Conservation (phyloP, 129 eudicot species). For the Flaveria brownii region DNA sequence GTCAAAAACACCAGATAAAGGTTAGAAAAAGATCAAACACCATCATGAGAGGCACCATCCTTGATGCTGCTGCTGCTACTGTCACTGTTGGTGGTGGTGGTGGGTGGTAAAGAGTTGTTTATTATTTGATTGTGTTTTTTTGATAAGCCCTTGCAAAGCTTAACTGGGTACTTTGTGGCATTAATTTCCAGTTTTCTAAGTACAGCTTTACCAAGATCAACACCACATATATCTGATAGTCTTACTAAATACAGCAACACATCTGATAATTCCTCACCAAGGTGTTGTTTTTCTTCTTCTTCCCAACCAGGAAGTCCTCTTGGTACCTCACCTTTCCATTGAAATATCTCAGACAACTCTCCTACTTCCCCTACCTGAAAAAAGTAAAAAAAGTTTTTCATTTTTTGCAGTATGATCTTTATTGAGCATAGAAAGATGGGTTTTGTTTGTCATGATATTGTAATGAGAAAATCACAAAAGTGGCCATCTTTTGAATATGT, state of each 20-base stretch:
- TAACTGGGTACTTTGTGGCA: constrained; percentile 69
- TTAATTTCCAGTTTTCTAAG: constrained; percentile 66
- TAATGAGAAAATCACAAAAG: background rate
- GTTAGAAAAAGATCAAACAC: constrained; percentile 29
- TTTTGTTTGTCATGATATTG: background rate
- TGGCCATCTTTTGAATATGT: background rate
- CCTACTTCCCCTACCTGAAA: constrained; percentile 51
- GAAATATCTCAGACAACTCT: constrained; percentile 82
- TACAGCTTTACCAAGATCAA: constrained; percentile 82
- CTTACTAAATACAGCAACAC: constrained; percentile 69
- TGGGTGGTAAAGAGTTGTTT: constrained; percentile 9
- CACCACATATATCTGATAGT: constrained; percentile 69
- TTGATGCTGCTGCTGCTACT: constrained; percentile 18
- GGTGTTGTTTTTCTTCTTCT: constrained; percentile 62
- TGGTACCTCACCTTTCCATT: constrained; percentile 89
- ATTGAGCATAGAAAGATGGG: background rate
- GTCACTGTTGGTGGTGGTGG: background rate
- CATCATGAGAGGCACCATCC: constrained; percentile 42
- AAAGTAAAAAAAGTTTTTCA: background rate
- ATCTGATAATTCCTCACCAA: constrained; percentile 81
- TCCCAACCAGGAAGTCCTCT: constrained; percentile 77
- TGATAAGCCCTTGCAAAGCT: constrained; percentile 60
- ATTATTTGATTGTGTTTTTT: constrained; percentile 45
- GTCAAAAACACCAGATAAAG: constrained; percentile 23
- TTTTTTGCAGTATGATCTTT: background rate